Base-by-base conservation (phyloP, 345 rosid genomes). In the Heritiera fomes region DNA sequence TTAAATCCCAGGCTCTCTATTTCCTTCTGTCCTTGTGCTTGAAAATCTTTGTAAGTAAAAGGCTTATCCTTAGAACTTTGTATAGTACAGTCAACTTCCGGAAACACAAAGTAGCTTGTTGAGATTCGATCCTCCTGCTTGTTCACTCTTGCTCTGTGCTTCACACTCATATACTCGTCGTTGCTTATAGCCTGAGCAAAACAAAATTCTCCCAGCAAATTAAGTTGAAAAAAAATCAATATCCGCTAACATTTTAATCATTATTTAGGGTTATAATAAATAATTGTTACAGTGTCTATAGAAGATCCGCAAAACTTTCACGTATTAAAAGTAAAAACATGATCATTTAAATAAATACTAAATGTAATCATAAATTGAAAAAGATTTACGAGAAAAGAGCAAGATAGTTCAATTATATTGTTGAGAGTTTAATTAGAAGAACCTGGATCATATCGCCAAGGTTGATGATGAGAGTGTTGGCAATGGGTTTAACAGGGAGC, bases 361-460 rank as follows among this genome's bases (percentile, higher is more conserved):
- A 23, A 23, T 23, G 28, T 23, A 23, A 23, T 23, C 28, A 23
- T 23, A 23, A 23, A 23, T 23, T 23, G 28, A 23, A 0, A 23
- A 23, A 23, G 28, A 23, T 23, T 23, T 23, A 23, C 28, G 28
- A 23, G 28, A 23, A 23, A 23, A 23, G 28, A 23, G 28, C 28
- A 23, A 23, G 28, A 23, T 23, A 23, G 28, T 23, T 23, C 28
- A 23, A 23, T 23, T 34, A 34, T 34, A 3, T 34, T 34, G 38
- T 34, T 55, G 58, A 55, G 20, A 17, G 8, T 18, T 55, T 55
- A 55, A 13, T 10, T 15, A 38, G 6, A 56, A 28, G 6, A 58
- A 92, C 95, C 95, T 94, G 94, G 86, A 89, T 89, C 97, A 91
- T 93, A 77, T 94, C 97, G 45, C 98, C 98, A 1, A 94, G 84